Base-by-base conservation (phyloP, 345 rosid species). In the Draba incana region DNA sequence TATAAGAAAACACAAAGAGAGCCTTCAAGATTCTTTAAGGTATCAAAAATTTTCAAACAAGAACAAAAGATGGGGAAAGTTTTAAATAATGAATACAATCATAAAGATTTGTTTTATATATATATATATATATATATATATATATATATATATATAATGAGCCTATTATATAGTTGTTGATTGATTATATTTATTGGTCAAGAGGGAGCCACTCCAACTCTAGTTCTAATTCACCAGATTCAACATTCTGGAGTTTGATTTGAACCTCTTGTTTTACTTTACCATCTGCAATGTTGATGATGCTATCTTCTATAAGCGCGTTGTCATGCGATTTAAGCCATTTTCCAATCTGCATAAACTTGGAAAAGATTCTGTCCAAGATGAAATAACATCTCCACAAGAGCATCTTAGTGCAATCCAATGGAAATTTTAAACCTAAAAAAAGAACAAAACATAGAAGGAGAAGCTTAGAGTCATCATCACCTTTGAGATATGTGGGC, bases 401-500 rank as follows among this genome's bases (percentile, higher is more conserved):
- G 47, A 61, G 55, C 52, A 53, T 43, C n/a, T 45, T 24, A 52
- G 12, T 43, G 53, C 46, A 43, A 6, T 51, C 20, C n/a, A 28
- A 30, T 7, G 4, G 2, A n/a, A 35, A 35, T 4, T 13, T 15
- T 3, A 0, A 10, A 8, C 54, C 54, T 27, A 15, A 54, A 11
- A 25, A 20, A 11, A 3, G 11, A 42, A 3, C 4, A 13, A 50
- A 24, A 35, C 10, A 8, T 52, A 50, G 7, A 47, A 41, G 31
- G 41, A 63, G 53, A 57, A 62, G 41, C 28, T 70, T 73, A 57
- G 50, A 57, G n/a, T 75, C 78, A 88, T 28, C 31, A 28, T 72
- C 76, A 94, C 99, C 97, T 92, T 94, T 44, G 99, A 94, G 77
- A 92, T 75, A 65, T 90, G 95, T n/a, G 90, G 75, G 54, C 99